Conservation (phyloP, 768 basidiomycete genomes). For the Leccinum aurantiacum region DNA sequence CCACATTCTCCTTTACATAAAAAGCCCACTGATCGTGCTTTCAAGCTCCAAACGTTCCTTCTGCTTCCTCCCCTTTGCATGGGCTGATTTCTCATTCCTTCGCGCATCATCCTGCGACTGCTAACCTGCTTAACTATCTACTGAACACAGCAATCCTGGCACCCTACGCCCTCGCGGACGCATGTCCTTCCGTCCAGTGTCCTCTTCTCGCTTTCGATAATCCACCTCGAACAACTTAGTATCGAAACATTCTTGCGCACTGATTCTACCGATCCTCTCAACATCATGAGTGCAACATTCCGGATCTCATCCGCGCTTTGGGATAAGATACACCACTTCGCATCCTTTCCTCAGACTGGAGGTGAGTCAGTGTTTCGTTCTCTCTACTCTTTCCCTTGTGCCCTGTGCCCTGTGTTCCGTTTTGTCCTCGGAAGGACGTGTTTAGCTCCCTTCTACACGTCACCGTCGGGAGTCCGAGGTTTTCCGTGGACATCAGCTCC, state of each 20-base stretch:
- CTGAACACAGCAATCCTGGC: conserved; percentile 18
- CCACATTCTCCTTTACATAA: conserved; percentile 7
- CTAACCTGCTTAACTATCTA: background rate
- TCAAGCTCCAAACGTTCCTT: background rate
- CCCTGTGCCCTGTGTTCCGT: background rate
- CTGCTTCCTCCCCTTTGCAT: conserved; percentile 3
- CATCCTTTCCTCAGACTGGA: conserved; percentile 89
- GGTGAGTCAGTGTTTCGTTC: conserved; percentile 44
- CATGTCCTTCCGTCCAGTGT: conserved; percentile 16
- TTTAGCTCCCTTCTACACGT: background rate
- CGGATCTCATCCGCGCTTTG: conserved; percentile 76
- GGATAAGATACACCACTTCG: conserved; percentile 90
- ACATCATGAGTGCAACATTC: conserved; percentile 47
- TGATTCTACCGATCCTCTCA: background rate
- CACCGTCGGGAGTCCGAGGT: background rate
- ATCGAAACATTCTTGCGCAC: conserved; percentile 3
- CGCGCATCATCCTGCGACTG: background rate
- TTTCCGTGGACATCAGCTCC: background rate
- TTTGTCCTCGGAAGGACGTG: background rate
- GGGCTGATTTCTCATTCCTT: conserved; percentile 16
- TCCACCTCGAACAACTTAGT: background rate
- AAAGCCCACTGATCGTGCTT: background rate
- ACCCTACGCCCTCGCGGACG: conserved; percentile 22
- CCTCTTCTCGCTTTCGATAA: conserved; percentile 13
- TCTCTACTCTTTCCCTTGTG: background rate